phyloP scores from a whole-genome alignment of 2,329 filamentous ascomycete species.

The Onygena corvina region DNA sequence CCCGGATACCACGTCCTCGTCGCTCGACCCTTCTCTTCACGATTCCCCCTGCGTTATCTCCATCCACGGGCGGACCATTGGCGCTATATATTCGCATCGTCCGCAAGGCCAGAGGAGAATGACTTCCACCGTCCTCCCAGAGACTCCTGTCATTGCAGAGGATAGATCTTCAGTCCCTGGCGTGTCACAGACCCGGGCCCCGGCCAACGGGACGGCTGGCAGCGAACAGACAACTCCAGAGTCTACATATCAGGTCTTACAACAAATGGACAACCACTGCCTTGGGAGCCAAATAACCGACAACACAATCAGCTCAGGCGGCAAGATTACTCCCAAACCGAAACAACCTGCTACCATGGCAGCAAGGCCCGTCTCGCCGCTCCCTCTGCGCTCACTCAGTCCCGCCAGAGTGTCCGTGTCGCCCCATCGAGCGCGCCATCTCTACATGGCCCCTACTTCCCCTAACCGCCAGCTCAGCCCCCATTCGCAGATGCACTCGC shows the following conservation, averaged over 20 bases:
- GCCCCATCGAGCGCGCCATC: conserved; percentile 23
- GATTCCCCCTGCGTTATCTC: too few species aligned
- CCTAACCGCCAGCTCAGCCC: conserved; percentile 54
- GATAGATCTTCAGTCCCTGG: background rate
- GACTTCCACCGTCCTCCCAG: too few species aligned
- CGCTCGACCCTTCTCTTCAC: too few species aligned
- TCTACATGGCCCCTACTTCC: conserved; percentile 44
- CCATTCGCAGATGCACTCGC: conserved; percentile 62
- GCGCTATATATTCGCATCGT: too few species aligned
- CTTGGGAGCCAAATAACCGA: too few species aligned
- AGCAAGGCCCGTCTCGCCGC: conserved; percentile 18
- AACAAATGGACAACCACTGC: background rate
- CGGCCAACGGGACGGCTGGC: too few species aligned
- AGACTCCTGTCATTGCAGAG: background rate
- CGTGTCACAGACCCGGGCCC: background rate
- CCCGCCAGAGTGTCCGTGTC: conserved; percentile 34
- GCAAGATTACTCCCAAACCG: background rate
- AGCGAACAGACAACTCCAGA: background rate
- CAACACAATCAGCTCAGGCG: too few species aligned
- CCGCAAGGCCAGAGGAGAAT: background rate
- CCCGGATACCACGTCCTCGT: too few species aligned
- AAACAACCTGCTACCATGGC: conserved; percentile 2
- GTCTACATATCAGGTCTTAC: background rate
- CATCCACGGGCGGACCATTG: background rate
- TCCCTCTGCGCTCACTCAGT: conserved; percentile 27